Evolutionary conservation across 352 stramenopile genomes (phyloP), one percentile per base, ranked within the genome.

Genomic region (Plasmopara viticola): DNA sequence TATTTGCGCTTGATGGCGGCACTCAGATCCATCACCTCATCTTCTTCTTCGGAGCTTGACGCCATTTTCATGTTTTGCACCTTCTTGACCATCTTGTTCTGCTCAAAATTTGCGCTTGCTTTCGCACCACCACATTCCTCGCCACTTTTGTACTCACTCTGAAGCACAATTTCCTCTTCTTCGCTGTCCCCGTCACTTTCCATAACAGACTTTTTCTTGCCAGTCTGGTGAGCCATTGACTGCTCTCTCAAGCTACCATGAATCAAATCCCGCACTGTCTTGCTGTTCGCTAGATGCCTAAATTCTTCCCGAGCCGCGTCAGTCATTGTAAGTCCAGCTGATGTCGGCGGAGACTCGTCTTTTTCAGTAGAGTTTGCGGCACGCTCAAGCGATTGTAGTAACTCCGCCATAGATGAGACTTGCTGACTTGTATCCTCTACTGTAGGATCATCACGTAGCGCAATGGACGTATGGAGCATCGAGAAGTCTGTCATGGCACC

Each of bases 401-500:
- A 56, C 57, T 88, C 56, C 8, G 78, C 74, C 78, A 89, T 89
- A 25, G 77, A 87, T 15, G 75, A 79, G 10, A 82, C 68, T 45
- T 85, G 67, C 33, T 74, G 69, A 20, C 62, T 59, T 5, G 66
- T 72, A 47, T 88, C 65, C 43, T 72, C 74, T 34, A 70, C 63
- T 6, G 66, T 80, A 13, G 72, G 66, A 52, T 86, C 79, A 29
- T 87, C 76, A 2, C 78, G 74, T 34, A 90, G 54, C 25, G 82
- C 74, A 48, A 93, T 90, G 4, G 79, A 79, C 17, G 76, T 77
- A 58, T 93, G 82, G 39, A 93, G 61, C 33, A 63, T 87, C 44
- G 60, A 70, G 46, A 86, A 93, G 46, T 93, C 79, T n/a, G 81
- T 89, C 73, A 90, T 86, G 6, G 75, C 70, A n/a, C 79, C 82